Evolutionary conservation across 106 monocot genomes (phyloP).

Genomic region (Iris macrosiphon): DNA sequence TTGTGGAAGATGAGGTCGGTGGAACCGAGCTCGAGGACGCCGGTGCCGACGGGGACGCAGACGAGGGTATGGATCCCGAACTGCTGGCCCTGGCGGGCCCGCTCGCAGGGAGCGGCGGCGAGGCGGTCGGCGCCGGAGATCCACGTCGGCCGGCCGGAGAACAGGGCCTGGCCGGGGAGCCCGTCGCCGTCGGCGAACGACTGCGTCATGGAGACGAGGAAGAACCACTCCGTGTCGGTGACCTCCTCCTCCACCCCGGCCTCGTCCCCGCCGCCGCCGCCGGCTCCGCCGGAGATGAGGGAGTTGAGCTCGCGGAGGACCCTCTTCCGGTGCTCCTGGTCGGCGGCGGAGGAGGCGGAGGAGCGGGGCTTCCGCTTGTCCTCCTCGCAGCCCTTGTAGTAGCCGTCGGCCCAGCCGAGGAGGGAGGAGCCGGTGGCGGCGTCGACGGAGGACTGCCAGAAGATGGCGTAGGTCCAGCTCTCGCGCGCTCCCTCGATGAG

Average conservation of each 20-base stretch:
- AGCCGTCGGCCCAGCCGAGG: constrained; percentile 69
- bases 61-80: constrained; percentile 42
- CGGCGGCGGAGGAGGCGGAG: constrained; percentile 14
- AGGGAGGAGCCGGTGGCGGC: constrained; percentile 17
- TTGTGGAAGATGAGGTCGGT: constrained; percentile 27
- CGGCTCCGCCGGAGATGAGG: constrained; percentile 26
- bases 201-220: constrained; percentile 59
- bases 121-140: constrained; percentile 22
- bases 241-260: constrained; percentile 43
- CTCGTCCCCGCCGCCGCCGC: constrained; percentile 6
- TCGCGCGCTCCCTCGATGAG: constrained; percentile 55
- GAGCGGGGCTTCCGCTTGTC: constrained; percentile 44
- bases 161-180: constrained; percentile 34
- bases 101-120: constrained; percentile 18
- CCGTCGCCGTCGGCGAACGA: constrained; percentile 27
- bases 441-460: constrained; percentile 58
- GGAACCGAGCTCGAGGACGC: constrained; percentile 51
- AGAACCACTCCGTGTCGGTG: constrained; percentile 67
- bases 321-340: constrained; percentile 39
- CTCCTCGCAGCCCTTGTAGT: constrained; percentile 55
- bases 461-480: constrained; percentile 79
- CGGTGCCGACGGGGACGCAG: constrained; percentile 29
- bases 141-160: constrained; percentile 21
- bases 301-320: constrained; percentile 43
- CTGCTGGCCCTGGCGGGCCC: constrained; percentile 27